Conservation (phyloP, 352 stramenopile species). For the Phytophthora lateralis region DNA sequence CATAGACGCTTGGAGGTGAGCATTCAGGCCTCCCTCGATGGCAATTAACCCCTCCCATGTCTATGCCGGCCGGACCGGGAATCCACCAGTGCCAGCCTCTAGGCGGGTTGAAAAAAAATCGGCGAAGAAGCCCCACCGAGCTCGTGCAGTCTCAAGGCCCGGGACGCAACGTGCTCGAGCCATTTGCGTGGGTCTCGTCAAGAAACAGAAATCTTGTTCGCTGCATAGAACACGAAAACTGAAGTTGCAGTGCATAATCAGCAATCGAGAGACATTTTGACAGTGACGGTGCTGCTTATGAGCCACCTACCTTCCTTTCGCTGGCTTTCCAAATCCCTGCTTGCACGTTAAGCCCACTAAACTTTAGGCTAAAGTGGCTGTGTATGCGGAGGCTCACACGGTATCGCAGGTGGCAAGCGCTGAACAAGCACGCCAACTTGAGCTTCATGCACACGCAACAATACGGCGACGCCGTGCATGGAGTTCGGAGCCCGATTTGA, state of each 20-base stretch:
- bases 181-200: constrained; percentile 13
- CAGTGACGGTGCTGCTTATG: constrained; percentile 4
- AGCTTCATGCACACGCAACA: constrained; percentile 10
- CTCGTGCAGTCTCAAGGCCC: no score
- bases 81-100: no score
- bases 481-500: constrained; percentile 9
- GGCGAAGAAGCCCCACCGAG: not conserved
- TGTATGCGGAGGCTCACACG: not conserved
- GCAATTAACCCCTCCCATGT: constrained; percentile 14
- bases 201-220: constrained; percentile 13
- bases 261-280: constrained; percentile 6
- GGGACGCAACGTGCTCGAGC: constrained; percentile 5
- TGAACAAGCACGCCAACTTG: constrained; percentile 25
- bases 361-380: not conserved
- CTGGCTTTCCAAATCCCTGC: constrained; percentile 5
- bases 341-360: constrained; percentile 4
- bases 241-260: constrained; percentile 30
- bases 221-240: constrained; percentile 32
- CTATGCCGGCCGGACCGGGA: constrained; percentile 23
- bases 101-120: constrained; percentile 1
- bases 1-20: constrained; percentile 24
- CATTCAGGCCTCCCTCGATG: constrained; percentile 6
- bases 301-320: not conserved
- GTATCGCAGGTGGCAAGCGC: constrained; percentile 23
- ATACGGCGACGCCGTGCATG: constrained; percentile 9